Evolutionary conservation across 257 asterid genomes (phyloP).

Genomic region (Fraxinus americana): DNA sequence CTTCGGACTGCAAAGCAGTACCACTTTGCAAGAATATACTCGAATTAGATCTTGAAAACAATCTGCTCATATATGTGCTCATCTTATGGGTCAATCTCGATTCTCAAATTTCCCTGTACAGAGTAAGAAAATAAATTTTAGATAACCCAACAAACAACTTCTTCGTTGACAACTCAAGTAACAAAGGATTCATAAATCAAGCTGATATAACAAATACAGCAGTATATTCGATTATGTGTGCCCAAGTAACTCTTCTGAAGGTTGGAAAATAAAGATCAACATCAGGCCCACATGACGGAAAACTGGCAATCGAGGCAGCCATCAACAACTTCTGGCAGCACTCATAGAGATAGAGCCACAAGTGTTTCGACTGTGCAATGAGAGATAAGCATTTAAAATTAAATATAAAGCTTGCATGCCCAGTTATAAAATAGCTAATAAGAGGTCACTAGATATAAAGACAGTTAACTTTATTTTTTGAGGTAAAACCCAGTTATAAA

Average conservation of each 20-base stretch:
- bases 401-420: neutral
- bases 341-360: neutral
- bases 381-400: neutral
- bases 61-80: conserved; percentile 54
- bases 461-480: neutral
- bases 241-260: neutral
- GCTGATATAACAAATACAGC: neutral
- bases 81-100: conserved; percentile 23
- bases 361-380: neutral
- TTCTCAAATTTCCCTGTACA: neutral
- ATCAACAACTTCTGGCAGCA: neutral
- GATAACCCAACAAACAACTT: neutral
- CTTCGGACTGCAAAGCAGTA: conserved; percentile 43
- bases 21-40: conserved; percentile 51
- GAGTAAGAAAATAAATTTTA: neutral
- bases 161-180: neutral
- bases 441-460: neutral
- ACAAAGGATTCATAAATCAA: neutral
- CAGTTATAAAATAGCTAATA: neutral
- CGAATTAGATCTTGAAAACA: conserved; percentile 51
- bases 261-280: neutral
- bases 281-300: neutral
- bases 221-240: neutral
- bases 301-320: neutral
- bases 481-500: neutral